phyloP scores from a whole-genome alignment of 805 yeast genomes.

The Yarrowia phangngaensis region DNA sequence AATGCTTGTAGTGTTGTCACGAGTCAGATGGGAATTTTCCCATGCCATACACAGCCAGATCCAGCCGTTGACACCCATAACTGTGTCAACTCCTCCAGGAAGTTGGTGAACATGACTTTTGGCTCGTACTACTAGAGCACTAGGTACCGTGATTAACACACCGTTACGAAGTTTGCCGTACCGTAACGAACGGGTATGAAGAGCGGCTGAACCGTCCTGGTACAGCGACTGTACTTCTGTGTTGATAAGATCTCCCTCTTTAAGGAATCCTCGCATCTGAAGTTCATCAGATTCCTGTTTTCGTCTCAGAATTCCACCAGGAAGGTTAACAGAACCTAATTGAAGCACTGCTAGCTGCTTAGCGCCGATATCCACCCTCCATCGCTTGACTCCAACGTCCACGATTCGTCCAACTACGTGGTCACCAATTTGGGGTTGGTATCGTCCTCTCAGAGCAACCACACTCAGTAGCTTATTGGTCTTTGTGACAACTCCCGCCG shows the following conservation, averaged over 20 bases:
- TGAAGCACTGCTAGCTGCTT: conserved; percentile 85
- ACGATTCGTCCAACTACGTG: conserved; percentile 91
- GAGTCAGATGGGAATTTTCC: conserved; percentile 28
- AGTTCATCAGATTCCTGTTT: conserved; percentile 93
- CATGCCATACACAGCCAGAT: conserved; percentile 62
- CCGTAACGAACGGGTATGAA: conserved; percentile 91
- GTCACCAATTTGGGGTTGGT: conserved; percentile 93
- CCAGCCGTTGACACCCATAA: conserved; percentile 91
- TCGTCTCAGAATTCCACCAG: conserved; percentile 93
- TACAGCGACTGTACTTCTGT: conserved; percentile 92
- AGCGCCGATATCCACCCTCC: conserved; percentile 98
- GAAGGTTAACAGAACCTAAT: conserved; percentile 93
- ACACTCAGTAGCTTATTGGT: conserved; percentile 87
- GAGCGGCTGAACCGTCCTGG: conserved; percentile 85
- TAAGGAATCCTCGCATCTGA: conserved; percentile 89
- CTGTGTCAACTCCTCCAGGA: conserved; percentile 91
- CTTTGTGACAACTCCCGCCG: conserved; percentile 83
- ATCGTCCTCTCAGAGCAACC: conserved; percentile 78
- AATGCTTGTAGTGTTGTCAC: conserved; percentile 48
- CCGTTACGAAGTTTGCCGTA: conserved; percentile 96
- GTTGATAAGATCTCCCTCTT: conserved; percentile 92
- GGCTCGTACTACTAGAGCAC: conserved; percentile 75
- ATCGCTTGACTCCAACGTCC: conserved; percentile 88
- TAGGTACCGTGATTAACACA: conserved; percentile 71
- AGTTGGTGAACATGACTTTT: conserved; percentile 81